phyloP scores from a whole-genome alignment of 2,329 filamentous ascomycete species.

The Claviceps capensis region DNA sequence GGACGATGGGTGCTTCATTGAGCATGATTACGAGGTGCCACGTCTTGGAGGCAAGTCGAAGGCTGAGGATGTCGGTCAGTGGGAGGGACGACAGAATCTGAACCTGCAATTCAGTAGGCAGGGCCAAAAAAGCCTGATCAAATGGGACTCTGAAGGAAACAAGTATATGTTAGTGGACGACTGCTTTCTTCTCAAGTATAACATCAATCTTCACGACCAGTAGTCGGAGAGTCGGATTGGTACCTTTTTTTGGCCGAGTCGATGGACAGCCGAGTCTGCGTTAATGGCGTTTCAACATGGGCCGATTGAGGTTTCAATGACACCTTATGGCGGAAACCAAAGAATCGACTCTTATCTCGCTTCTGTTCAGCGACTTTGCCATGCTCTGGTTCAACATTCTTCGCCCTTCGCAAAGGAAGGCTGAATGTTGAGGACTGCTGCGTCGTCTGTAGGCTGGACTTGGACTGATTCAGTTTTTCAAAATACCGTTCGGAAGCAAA shows the following conservation, averaged over 20 bases:
- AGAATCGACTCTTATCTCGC: conserved; percentile 29
- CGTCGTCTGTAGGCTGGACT: conserved; percentile 28
- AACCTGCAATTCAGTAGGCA: conserved; percentile 49
- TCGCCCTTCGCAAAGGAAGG: conserved; percentile 33
- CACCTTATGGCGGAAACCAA: conserved; percentile 26
- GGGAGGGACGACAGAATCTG: conserved; percentile 48
- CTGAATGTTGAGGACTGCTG: conserved; percentile 34
- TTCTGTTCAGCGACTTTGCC: conserved; percentile 20
- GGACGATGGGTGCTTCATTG: conserved; percentile 47
- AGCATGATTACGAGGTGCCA: conserved; percentile 46
- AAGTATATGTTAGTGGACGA: conserved; percentile 8
- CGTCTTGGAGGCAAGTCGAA: conserved; percentile 43
- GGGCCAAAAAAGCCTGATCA: conserved; percentile 40
- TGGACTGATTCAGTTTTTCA: conserved; percentile 44
- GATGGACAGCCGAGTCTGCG: conserved; percentile 9
- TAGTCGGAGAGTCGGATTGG: background rate
- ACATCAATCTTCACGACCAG: no score
- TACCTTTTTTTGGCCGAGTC: conserved; percentile 22
- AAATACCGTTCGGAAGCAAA: conserved; percentile 54
- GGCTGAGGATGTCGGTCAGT: conserved; percentile 44
- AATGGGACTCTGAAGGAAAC: conserved; percentile 27
- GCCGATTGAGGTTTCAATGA: conserved; percentile 18
- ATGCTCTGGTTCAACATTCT: conserved; percentile 17
- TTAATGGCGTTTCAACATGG: conserved; percentile 7
- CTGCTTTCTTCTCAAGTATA: background rate